A percentile compares a stretch with the other conserved stretches of the same genome.
Conservation (phyloP, 164 flowering plant genomes). For the Vitis rupestris region DNA sequence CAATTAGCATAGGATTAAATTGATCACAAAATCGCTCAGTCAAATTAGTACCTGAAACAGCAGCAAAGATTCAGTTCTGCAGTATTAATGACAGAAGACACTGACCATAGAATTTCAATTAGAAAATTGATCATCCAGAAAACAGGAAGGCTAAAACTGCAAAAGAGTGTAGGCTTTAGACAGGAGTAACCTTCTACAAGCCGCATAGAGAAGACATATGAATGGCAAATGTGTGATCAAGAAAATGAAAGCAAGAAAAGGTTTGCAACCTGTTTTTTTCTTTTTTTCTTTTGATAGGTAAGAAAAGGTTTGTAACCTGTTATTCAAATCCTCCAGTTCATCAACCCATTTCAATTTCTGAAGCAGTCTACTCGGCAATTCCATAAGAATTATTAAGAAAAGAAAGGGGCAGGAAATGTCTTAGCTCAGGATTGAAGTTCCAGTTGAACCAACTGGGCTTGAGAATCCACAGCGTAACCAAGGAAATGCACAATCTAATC, state of each 20-base stretch:
- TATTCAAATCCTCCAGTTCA: not conserved
- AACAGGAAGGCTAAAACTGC: not conserved
- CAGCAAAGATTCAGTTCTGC: not conserved
- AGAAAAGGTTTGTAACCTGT: not conserved
- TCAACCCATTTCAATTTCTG: not conserved
- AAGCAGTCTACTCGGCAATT: not conserved
- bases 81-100: too few species aligned
- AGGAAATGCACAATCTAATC: not conserved
- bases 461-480: too few species aligned
- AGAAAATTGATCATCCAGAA: constrained; percentile 1
- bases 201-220: too few species aligned
- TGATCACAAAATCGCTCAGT: constrained; percentile 79
- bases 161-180: too few species aligned
- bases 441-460: too few species aligned
- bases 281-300: not conserved
- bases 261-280: too few species aligned
- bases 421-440: not conserved
- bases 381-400: not conserved
- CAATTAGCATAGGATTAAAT: constrained; percentile 78
- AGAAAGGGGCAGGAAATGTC: not conserved
- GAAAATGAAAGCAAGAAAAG: too few species aligned
- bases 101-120: not conserved
- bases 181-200: too few species aligned
- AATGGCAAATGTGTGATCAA: too few species aligned
- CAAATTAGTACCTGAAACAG: constrained; percentile 72